These are phyloP conservation scores for Leccinum barrowsii DNA, from an alignment of 768 basidiomycete genomes.

Conservation along the genomic window DNA sequence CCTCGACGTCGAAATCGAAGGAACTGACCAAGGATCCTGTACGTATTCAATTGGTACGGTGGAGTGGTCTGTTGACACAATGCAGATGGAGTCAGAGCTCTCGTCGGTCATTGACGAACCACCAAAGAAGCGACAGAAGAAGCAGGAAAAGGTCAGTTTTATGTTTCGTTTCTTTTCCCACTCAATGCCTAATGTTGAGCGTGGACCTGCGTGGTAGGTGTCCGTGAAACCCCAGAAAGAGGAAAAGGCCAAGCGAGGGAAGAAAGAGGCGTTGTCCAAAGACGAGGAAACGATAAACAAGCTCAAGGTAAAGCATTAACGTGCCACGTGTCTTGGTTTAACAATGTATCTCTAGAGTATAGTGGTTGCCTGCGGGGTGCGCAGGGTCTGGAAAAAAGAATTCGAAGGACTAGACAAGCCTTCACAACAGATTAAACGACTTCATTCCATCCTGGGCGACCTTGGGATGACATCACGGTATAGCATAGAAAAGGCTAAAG, in stretches of 20 bases:
- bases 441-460: constrained; percentile 61
- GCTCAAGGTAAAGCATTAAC: constrained; percentile 53
- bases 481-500: constrained; percentile 78
- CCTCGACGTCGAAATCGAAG: constrained; percentile 5
- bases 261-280: constrained; percentile 40
- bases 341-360: constrained; percentile 43
- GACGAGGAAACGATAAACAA: constrained; percentile 74
- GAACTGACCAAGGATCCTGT: constrained; percentile 17
- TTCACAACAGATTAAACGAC: constrained; percentile 59
- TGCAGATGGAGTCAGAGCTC: constrained; percentile 43
- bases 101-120: constrained; percentile 58
- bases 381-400: constrained; percentile 74
- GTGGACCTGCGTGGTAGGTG: constrained; percentile 8
- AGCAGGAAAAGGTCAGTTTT: constrained; percentile 34
- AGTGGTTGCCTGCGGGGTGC: constrained; percentile 71
- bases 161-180: background rate
- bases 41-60: constrained; percentile 1
- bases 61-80: constrained; percentile 4
- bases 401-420: constrained; percentile 57
- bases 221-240: constrained; percentile 21
- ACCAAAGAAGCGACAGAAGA: constrained; percentile 45
- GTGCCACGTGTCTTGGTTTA: background rate
- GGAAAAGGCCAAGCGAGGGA: constrained; percentile 29
- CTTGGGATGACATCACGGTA: constrained; percentile 79
- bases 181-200: background rate